These are phyloP conservation scores for Pseudoscleropodium purum DNA, from an alignment of 225 moss, liverwort and hornwort species.

Conservation along the genomic window DNA sequence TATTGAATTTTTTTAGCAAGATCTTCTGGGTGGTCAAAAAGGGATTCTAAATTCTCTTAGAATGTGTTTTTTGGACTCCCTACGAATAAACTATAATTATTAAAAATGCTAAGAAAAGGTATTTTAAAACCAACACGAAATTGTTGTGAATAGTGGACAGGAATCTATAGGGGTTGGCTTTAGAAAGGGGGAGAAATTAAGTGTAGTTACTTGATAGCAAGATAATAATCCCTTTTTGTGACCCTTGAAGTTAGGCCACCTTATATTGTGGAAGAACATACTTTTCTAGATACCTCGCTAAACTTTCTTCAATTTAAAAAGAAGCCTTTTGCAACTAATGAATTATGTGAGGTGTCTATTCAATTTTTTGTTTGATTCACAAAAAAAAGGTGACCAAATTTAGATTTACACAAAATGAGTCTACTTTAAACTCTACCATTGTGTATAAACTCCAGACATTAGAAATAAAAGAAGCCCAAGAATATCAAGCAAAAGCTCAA, in stretches of 20 bases:
- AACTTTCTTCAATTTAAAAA: background rate
- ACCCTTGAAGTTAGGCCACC: background rate
- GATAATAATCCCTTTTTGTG: background rate
- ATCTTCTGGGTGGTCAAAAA: too few species aligned
- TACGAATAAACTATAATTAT: too few species aligned
- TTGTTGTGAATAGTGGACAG: too few species aligned
- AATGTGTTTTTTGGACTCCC: too few species aligned
- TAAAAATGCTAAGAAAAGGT: too few species aligned
- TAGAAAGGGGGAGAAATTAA: too few species aligned
- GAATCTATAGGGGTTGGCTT: too few species aligned
- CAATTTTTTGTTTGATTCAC: background rate
- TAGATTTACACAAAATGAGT: background rate
- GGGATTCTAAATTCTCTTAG: too few species aligned
- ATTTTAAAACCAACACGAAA: too few species aligned
- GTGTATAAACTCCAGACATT: fast-evolving
- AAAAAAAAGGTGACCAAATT: background rate
- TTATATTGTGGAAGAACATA: too few species aligned
- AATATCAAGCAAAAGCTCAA: fast-evolving
- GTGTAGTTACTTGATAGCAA: too few species aligned
- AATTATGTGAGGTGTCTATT: fast-evolving
- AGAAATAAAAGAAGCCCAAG: background rate
- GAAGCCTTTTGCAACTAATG: fast-evolving
- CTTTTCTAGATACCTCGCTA: fast-evolving
- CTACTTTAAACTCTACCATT: fast-evolving
- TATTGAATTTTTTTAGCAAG: too few species aligned